phyloP scores from a whole-genome alignment of 768 basidiomycete species.

The Chalciporus chontae region DNA sequence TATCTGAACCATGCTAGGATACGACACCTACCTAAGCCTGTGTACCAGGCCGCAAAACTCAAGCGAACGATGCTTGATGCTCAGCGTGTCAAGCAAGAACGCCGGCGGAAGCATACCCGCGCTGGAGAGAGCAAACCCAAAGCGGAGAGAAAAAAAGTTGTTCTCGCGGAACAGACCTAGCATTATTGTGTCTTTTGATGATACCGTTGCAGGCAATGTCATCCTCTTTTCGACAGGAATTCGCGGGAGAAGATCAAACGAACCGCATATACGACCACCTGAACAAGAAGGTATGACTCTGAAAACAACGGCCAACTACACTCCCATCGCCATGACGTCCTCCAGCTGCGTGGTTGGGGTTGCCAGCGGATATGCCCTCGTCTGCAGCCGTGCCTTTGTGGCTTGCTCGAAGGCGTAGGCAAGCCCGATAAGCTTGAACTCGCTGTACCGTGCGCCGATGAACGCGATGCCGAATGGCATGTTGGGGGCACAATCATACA shows the following conservation, averaged over 20 bases:
- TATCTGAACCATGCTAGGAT: constrained; percentile 39
- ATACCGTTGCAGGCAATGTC: constrained; percentile 5
- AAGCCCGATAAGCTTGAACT: constrained; percentile 52
- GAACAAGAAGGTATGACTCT: constrained; percentile 2
- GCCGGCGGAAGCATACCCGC: constrained; percentile 84
- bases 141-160: constrained; percentile 85
- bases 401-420: constrained; percentile 67
- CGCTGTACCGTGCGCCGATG: constrained; percentile 58
- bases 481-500: constrained; percentile 35
- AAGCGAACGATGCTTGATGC: constrained; percentile 94
- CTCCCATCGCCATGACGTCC: constrained; percentile 29
- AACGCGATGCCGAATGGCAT: constrained; percentile 63
- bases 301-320: background rate
- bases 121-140: constrained; percentile 85
- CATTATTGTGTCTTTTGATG: constrained; percentile 12
- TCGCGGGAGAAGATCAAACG: background rate
- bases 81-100: constrained; percentile 86
- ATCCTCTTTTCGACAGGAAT: constrained; percentile 1
- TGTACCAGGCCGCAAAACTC: constrained; percentile 82
- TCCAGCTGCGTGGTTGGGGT: constrained; percentile 51
- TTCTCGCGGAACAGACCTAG: constrained; percentile 70
- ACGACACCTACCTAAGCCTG: constrained; percentile 86
- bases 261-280: constrained; percentile 2
- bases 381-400: constrained; percentile 48
- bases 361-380: constrained; percentile 48